These are phyloP conservation scores for Stephanodiscus triporus DNA, from an alignment of 108 stramenopile species.

Conservation along the genomic window DNA sequence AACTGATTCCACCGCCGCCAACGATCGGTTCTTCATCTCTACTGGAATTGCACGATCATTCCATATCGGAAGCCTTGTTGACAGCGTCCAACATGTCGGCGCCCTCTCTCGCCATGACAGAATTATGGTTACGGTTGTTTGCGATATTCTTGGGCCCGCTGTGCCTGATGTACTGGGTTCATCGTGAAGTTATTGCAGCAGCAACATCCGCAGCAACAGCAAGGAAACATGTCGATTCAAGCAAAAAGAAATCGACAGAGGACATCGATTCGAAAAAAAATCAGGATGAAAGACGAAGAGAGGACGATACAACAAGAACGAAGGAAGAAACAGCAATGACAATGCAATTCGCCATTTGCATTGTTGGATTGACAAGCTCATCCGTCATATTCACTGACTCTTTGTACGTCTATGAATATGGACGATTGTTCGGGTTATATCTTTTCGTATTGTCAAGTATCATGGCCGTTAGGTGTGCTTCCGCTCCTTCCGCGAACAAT, in stretches of 20 bases:
- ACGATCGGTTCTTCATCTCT: conserved; percentile 32
- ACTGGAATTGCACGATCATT: conserved; percentile 42
- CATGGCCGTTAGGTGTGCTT: conserved; percentile 37
- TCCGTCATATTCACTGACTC: conserved; percentile 78
- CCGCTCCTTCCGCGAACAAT: not conserved
- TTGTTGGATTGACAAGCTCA: conserved; percentile 60
- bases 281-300: not conserved
- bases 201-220: not conserved
- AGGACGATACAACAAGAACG: not conserved
- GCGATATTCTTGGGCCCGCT: conserved; percentile 52
- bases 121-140: conserved; percentile 80
- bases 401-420: conserved; percentile 68
- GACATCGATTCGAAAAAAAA: not conserved
- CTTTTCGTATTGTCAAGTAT: conserved; percentile 42
- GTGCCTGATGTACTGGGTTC: conserved; percentile 28
- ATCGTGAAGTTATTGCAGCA: conserved; percentile 12
- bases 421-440: conserved; percentile 54
- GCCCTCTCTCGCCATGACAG: conserved; percentile 68
- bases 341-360: conserved; percentile 9
- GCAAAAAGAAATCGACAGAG: not conserved
- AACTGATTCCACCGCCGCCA: conserved; percentile 13
- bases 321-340: not conserved
- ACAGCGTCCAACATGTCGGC: conserved; percentile 32
- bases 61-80: conserved; percentile 19
- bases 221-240: not conserved